phyloP scores from a whole-genome alignment of 2,329 filamentous ascomycete genomes.

The Calonectria montana region DNA sequence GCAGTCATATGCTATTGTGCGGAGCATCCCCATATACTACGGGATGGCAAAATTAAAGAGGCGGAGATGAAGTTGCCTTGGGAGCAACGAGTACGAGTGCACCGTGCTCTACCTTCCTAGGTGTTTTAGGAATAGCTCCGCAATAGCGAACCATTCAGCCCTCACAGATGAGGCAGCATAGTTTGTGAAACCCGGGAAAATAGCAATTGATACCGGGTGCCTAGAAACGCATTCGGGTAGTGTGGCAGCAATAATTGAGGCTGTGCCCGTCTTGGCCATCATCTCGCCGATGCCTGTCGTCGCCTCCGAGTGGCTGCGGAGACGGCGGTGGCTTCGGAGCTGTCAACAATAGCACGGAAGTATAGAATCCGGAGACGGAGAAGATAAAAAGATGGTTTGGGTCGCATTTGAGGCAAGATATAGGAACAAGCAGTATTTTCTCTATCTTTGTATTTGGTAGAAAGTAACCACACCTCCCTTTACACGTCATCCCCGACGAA shows the following conservation, averaged over 20 bases:
- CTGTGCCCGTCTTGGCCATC: not conserved
- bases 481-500: conserved; percentile 1
- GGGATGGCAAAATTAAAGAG: conserved; percentile 11
- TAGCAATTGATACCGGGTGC: not conserved
- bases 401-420: not conserved
- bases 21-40: conserved; percentile 14
- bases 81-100: not conserved
- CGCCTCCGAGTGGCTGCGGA: conserved; percentile 15
- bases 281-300: not conserved
- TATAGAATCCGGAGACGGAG: conserved; percentile 17
- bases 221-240: not conserved
- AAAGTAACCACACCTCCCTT: not conserved
- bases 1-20: not conserved
- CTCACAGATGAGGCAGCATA: not conserved
- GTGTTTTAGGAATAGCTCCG: not conserved
- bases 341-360: not conserved
- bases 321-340: conserved; percentile 10
- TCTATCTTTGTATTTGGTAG: not conserved
- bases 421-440: not conserved
- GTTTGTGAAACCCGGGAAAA: not conserved
- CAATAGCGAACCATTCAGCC: not conserved
- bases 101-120: not conserved
- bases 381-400: conserved; percentile 3
- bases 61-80: conserved; percentile 8
- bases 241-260: conserved; percentile 16